A percentile compares a stretch with the other conserved stretches of the same genome.
Conservation (phyloP, 2,329 filamentous ascomycete species). For the Botryosphaeria dothidea region DNA sequence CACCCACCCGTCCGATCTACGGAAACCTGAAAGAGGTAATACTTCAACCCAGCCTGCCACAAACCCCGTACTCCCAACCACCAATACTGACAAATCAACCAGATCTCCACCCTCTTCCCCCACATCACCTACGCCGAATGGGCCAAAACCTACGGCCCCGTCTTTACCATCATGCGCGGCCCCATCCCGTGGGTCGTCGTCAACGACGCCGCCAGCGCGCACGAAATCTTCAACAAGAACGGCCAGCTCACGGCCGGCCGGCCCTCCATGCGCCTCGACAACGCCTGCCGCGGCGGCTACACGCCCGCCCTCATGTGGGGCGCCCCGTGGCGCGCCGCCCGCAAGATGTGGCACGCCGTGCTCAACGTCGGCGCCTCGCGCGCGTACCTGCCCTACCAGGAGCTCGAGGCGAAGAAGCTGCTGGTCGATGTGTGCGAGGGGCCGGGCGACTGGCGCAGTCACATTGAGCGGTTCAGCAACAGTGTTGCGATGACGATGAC, state of each 20-base stretch:
- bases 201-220: not conserved
- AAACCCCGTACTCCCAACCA: not conserved
- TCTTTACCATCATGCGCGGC: conserved; percentile 55
- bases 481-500: conserved; percentile 7
- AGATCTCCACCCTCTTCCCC: not conserved
- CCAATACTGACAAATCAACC: not conserved
- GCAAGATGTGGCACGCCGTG: conserved; percentile 17
- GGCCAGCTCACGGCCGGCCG: conserved; percentile 1
- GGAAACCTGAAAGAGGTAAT: conserved; percentile 52
- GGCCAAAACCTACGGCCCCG: conserved; percentile 53
- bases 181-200: conserved; percentile 20
- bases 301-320: not conserved
- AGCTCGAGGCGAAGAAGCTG: conserved; percentile 15
- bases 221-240: conserved; percentile 9
- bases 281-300: not conserved
- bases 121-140: conserved; percentile 55
- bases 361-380: conserved; percentile 15
- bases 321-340: not conserved
- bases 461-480: conserved; percentile 1
- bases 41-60: too few relatives aligned
- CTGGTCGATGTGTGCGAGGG: not conserved
- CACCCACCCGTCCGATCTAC: conserved; percentile 52
- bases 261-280: not conserved
- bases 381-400: conserved; percentile 20
- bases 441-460: not conserved